Conservation (phyloP, 2,329 filamentous ascomycete species). For the Cyphellophora europaea region DNA sequence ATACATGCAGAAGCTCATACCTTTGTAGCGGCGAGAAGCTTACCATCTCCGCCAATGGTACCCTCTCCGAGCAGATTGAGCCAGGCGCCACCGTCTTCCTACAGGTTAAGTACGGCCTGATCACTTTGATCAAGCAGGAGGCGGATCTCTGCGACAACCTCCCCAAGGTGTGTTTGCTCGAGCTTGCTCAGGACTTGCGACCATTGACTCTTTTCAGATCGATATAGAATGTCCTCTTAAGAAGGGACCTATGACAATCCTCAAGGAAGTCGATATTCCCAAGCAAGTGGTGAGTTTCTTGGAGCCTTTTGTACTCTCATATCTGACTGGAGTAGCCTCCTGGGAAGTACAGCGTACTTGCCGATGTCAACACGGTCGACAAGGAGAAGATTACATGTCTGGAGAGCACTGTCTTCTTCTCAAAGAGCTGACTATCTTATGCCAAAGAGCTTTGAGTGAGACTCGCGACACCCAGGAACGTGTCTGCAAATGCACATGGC, state of each 20-base stretch:
- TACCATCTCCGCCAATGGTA: constrained; percentile 67
- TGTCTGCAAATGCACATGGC: too few species aligned
- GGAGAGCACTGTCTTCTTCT: constrained; percentile 42
- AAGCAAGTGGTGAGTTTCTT: constrained; percentile 50
- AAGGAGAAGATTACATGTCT: constrained; percentile 76
- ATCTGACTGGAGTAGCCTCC: constrained; percentile 7
- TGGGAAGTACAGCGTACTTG: constrained; percentile 89
- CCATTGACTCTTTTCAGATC: constrained; percentile 56
- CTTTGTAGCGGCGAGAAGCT: constrained; percentile 62
- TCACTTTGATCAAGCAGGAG: constrained; percentile 72
- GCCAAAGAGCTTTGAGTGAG: constrained; percentile 1
- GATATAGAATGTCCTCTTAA: constrained; percentile 83
- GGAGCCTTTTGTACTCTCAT: neutral
- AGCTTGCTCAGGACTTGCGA: neutral
- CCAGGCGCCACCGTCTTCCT: constrained; percentile 74
- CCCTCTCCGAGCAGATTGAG: constrained; percentile 61
- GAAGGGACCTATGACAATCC: constrained; percentile 62
- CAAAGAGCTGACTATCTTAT: neutral
- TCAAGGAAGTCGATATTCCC: constrained; percentile 81
- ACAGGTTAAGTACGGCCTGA: constrained; percentile 87
- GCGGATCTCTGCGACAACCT: constrained; percentile 77
- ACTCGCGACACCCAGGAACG: too few species aligned
- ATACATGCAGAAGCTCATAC: constrained; percentile 2
- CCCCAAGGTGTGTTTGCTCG: constrained; percentile 4
- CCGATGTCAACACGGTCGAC: constrained; percentile 71